phyloP scores from a whole-genome alignment of 345 rosid genomes.

The Dovyalis caffra region DNA sequence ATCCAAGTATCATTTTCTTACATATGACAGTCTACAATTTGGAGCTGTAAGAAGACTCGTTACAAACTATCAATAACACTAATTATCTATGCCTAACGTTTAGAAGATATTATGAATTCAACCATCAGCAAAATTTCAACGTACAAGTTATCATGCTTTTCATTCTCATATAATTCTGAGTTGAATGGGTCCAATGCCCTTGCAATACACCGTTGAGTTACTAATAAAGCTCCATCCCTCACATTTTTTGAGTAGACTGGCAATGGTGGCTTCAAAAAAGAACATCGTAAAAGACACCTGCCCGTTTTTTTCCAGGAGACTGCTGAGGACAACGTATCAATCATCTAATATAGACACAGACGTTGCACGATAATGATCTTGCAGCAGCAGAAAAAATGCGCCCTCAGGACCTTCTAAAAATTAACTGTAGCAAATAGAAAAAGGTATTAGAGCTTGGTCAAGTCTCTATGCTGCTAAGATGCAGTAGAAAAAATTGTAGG shows the following conservation, averaged over 20 bases:
- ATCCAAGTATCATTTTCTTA: constrained; percentile 10
- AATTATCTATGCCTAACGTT: background rate
- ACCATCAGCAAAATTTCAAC: constrained; percentile 9
- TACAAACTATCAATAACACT: constrained; percentile 4
- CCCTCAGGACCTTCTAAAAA: background rate
- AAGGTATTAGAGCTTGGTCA: background rate
- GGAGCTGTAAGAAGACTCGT: constrained; percentile 5
- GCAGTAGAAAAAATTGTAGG: background rate
- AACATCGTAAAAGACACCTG: background rate
- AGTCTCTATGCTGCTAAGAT: background rate
- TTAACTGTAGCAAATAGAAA: background rate
- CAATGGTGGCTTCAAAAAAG: background rate
- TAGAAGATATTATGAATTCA: background rate
- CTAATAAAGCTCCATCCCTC: background rate
- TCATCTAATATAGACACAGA: background rate
- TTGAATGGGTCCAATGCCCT: background rate
- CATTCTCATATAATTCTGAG: background rate
- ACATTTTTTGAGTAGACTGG: background rate
- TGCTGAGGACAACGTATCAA: background rate
- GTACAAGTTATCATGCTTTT: background rate
- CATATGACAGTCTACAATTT: background rate
- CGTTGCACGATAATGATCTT: background rate
- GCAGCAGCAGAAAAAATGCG: background rate
- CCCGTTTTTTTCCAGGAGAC: background rate
- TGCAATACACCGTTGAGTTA: background rate